These are phyloP conservation scores for Aphanocladium album DNA, from an alignment of 2,329 filamentous ascomycete species.

Conservation along the genomic window DNA sequence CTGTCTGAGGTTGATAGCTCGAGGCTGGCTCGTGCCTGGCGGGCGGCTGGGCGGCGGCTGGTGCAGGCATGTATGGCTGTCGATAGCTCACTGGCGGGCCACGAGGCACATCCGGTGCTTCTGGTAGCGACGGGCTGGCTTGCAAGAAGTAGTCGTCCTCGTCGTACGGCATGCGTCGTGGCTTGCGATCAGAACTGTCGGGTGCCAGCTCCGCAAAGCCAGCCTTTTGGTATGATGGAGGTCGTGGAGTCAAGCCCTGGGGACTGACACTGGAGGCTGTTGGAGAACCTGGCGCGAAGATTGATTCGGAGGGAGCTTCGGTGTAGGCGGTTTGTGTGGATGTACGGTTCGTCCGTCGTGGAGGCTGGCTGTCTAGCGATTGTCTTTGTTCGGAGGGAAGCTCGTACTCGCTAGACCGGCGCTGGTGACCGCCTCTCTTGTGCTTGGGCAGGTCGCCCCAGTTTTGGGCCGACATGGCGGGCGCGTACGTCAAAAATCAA, in stretches of 20 bases:
- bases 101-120: slow-evolving; percentile 57
- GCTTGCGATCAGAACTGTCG: slow-evolving; percentile 24
- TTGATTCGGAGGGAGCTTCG: slow-evolving; percentile 53
- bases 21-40: slow-evolving; percentile 15
- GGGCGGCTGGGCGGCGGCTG: slow-evolving; percentile 11
- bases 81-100: slow-evolving; percentile 55
- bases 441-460: slow-evolving; percentile 13
- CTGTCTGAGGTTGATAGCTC: slow-evolving; percentile 10
- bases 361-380: slow-evolving; percentile 33
- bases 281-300: slow-evolving; percentile 54
- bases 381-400: slow-evolving; percentile 27
- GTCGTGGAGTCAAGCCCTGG: slow-evolving; percentile 53
- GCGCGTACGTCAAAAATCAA: not conserved
- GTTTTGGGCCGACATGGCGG: slow-evolving; percentile 14
- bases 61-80: slow-evolving; percentile 32
- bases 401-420: slow-evolving; percentile 19
- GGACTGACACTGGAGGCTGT: slow-evolving; percentile 44
- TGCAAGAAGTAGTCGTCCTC: slow-evolving; percentile 37
- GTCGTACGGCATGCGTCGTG: slow-evolving; percentile 33
- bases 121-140: slow-evolving; percentile 36
- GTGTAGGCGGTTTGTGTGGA: slow-evolving; percentile 53
- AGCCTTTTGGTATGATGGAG: slow-evolving; percentile 51
- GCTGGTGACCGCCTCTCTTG: slow-evolving; percentile 13
- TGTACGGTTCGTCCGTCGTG: slow-evolving; percentile 43
- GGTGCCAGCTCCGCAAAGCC: slow-evolving; percentile 36